phyloP scores from a whole-genome alignment of 2,329 filamentous ascomycete species.

The Colletotrichum sp. region DNA sequence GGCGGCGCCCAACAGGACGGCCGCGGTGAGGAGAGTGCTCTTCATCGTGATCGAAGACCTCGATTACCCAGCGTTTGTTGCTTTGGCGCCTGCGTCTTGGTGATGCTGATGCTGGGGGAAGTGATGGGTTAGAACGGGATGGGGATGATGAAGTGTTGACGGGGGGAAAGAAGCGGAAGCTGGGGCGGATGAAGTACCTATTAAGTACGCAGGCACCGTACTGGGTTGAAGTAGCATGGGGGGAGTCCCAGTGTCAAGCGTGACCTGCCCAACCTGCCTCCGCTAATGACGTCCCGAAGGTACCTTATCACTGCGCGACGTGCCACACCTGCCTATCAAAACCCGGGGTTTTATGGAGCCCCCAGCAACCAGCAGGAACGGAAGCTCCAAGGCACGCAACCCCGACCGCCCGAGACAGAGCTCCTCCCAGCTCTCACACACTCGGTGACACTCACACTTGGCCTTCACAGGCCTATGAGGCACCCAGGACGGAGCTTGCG shows the following conservation, averaged over 20 bases:
- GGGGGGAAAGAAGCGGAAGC: conserved; percentile 10
- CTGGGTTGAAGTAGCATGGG: not conserved
- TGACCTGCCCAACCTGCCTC: conserved; percentile 17
- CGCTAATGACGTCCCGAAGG: not conserved
- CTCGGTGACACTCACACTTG: conserved; percentile 1
- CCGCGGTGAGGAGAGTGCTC: conserved; percentile 79
- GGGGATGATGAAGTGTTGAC: conserved; percentile 21
- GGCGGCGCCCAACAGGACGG: conserved; percentile 81
- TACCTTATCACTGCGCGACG: not conserved
- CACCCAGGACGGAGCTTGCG: conserved; percentile 19
- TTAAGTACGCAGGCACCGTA: conserved; percentile 18
- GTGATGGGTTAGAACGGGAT: not conserved
- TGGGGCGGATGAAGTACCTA: conserved; percentile 17
- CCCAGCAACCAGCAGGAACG: not conserved
- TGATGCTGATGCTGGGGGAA: not conserved
- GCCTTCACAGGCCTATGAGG: not conserved
- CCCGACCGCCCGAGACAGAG: conserved; percentile 5
- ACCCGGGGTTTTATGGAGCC: not conserved
- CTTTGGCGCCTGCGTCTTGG: conserved; percentile 10
- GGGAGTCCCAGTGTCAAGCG: conserved; percentile 6
- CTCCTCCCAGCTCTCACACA: conserved; percentile 15
- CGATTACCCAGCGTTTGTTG: not conserved
- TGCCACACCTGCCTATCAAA: not conserved
- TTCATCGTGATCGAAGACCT: conserved; percentile 71
- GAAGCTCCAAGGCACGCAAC: not conserved